These are phyloP conservation scores for Terfezia claveryi DNA, from an alignment of 495 filamentous ascomycete species.

Conservation along the genomic window DNA sequence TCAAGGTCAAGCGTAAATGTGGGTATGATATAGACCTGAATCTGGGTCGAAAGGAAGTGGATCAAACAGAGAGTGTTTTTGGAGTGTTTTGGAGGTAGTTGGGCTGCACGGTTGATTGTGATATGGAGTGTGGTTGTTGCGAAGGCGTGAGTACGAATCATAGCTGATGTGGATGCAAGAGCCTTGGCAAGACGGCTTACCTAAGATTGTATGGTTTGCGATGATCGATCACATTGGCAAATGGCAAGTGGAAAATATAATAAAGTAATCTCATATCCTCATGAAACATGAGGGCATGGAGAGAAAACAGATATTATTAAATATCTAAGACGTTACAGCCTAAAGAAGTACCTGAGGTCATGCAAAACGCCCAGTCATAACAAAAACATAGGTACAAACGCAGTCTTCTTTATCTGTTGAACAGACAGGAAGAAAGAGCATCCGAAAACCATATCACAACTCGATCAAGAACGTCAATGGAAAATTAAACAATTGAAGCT, in stretches of 20 bases:
- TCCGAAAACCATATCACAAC: not conserved
- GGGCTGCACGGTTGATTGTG: slow-evolving; percentile 3
- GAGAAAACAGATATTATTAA: not conserved
- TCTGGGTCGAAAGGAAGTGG: no score
- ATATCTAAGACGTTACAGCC: not conserved
- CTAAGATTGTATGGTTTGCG: no score
- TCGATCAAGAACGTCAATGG: not conserved
- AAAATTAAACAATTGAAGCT: not conserved
- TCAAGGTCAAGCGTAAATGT: no score
- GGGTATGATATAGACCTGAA: no score
- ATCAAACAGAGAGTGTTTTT: no score
- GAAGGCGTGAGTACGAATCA: slow-evolving; percentile 8
- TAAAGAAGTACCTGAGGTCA: not conserved
- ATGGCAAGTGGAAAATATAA: not conserved
- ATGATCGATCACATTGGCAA: no score
- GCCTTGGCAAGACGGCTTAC: not conserved
- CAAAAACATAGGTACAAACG: not conserved
- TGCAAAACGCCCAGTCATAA: not conserved
- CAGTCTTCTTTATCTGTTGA: not conserved
- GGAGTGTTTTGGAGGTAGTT: no score
- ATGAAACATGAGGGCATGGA: not conserved
- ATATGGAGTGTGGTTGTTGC: slow-evolving; percentile 30
- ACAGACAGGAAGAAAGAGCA: not conserved
- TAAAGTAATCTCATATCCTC: not conserved
- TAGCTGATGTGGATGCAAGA: not conserved